These are phyloP conservation scores for Pichia sp. DNA, from an alignment of 1,139 yeast genomes.

Conservation along the genomic window DNA sequence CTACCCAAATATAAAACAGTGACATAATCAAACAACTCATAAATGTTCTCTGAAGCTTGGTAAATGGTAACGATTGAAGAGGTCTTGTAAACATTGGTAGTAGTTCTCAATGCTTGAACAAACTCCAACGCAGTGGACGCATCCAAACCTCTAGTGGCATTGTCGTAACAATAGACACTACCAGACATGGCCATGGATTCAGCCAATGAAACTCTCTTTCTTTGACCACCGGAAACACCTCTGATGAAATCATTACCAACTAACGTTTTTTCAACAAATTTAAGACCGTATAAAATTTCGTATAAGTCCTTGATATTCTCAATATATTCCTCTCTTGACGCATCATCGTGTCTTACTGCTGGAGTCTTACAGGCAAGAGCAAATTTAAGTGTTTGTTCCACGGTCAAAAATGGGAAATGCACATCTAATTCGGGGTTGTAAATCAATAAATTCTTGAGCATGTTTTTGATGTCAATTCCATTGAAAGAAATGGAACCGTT, in stretches of 20 bases:
- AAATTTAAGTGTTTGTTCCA: slow-evolving; percentile 36
- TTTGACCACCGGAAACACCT: slow-evolving; percentile 79
- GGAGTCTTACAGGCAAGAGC: slow-evolving; percentile 38
- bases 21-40: slow-evolving; percentile 67
- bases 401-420: slow-evolving; percentile 37
- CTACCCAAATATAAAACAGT: slow-evolving; percentile 67
- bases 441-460: slow-evolving; percentile 32
- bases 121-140: slow-evolving; percentile 75
- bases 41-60: slow-evolving; percentile 76
- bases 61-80: slow-evolving; percentile 72
- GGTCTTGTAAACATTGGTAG: slow-evolving; percentile 48
- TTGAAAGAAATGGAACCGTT: slow-evolving; percentile 33
- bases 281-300: slow-evolving; percentile 44
- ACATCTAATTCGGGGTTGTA: slow-evolving; percentile 38
- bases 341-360: slow-evolving; percentile 30
- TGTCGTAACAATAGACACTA: slow-evolving; percentile 62
- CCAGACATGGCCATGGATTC: slow-evolving; percentile 57
- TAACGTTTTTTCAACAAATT: slow-evolving; percentile 48
- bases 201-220: slow-evolving; percentile 73
- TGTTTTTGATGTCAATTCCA: slow-evolving; percentile 38
- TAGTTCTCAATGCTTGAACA: slow-evolving; percentile 55
- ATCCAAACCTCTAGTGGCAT: slow-evolving; percentile 69
- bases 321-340: slow-evolving; percentile 32
- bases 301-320: slow-evolving; percentile 36
- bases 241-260: slow-evolving; percentile 67